Conservation (phyloP, 164 flowering plant genomes). For the Aristolochia californica region DNA sequence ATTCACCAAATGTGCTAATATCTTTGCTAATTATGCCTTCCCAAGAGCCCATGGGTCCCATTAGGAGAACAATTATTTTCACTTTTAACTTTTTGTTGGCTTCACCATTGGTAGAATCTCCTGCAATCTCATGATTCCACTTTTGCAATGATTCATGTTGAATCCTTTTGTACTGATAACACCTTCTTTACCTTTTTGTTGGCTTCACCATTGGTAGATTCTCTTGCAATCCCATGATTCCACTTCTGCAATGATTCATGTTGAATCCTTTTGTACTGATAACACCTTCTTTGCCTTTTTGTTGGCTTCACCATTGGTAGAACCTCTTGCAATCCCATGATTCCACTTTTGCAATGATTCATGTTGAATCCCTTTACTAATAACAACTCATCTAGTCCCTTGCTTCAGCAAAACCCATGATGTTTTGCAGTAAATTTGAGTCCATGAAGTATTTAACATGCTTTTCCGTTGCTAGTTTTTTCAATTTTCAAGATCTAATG, state of each 20-base stretch:
- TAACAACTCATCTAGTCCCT: too few relatives aligned
- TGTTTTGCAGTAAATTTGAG: too few relatives aligned
- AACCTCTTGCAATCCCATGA: slow-evolving; percentile 52
- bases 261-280: slow-evolving; percentile 84
- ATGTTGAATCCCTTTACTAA: slow-evolving; percentile 73
- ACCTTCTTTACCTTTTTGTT: slow-evolving; percentile 38
- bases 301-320: slow-evolving; percentile 23
- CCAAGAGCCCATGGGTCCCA: slow-evolving; percentile 99
- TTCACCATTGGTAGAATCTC: slow-evolving; percentile 24
- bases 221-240: slow-evolving; percentile 49
- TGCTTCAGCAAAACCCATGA: too few relatives aligned
- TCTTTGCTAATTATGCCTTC: slow-evolving; percentile 94
- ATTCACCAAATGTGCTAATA: slow-evolving; percentile 81
- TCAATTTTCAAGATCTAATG: too few relatives aligned
- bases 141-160: slow-evolving; percentile 41
- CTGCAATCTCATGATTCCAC: slow-evolving; percentile 45
- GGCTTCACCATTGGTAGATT: slow-evolving; percentile 19
- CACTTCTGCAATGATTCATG: slow-evolving; percentile 38
- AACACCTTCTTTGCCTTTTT: slow-evolving; percentile 43
- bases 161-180: slow-evolving; percentile 89
- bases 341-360: slow-evolving; percentile 36
- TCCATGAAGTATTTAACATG: too few relatives aligned
- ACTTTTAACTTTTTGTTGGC: slow-evolving; percentile 30
- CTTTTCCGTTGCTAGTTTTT: too few relatives aligned
- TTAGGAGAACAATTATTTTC: slow-evolving; percentile 86